A percentile compares a stretch with the other conserved stretches of the same genome.
Conservation (phyloP, 768 basidiomycete species). For the Tephrocybe sp. region DNA sequence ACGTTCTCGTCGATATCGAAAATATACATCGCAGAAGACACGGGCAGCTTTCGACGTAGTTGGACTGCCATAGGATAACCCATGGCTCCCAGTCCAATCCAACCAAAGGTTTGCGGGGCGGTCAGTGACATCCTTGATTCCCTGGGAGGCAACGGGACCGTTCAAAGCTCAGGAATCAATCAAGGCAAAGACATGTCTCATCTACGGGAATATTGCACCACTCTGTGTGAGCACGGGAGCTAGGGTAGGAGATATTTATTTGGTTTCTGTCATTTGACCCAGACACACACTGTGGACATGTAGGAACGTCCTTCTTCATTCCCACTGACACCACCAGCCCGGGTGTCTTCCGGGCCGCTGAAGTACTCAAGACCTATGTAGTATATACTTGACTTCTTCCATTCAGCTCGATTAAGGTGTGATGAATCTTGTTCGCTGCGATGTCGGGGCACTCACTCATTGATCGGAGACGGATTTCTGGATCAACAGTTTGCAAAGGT, state of each 20-base stretch:
- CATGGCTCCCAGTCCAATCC: constrained; percentile 43
- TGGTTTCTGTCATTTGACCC: not conserved
- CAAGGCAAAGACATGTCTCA: not conserved
- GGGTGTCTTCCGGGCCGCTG: not conserved
- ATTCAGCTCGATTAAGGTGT: too few species aligned
- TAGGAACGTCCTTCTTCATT: too few species aligned
- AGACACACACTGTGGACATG: too few species aligned
- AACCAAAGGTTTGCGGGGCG: constrained; percentile 28
- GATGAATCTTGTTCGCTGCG: too few species aligned
- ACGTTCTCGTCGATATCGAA: constrained; percentile 32
- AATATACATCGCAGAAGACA: constrained; percentile 24
- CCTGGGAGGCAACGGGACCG: not conserved
- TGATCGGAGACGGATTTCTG: too few species aligned
- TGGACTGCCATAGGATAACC: constrained; percentile 41
- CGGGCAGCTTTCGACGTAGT: constrained; percentile 28
- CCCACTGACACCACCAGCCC: not conserved
- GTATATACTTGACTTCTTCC: too few species aligned
- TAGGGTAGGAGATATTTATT: not conserved
- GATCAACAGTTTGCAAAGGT: too few species aligned
- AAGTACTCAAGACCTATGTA: too few species aligned
- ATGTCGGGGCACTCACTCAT: too few species aligned
- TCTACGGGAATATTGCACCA: not conserved
- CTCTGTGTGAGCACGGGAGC: not conserved
- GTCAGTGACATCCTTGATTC: constrained; percentile 16
- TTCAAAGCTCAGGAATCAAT: not conserved